Conservation (phyloP, 371 early-diverging fungal genomes). For the Ecytonucleospora hepatopenaei region DNA sequence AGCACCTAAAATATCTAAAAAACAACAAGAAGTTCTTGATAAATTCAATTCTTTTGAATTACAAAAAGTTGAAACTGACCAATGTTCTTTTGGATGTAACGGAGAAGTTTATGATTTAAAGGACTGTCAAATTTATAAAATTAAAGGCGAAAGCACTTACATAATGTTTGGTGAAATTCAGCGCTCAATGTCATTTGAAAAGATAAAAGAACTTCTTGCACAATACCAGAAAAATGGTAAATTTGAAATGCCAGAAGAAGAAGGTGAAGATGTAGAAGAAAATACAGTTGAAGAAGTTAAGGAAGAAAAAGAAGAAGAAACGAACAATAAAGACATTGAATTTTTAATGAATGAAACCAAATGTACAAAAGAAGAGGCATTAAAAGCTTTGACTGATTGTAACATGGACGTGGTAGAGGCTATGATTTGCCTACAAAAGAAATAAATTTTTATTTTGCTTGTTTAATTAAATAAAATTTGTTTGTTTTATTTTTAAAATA, state of each 20-base stretch:
- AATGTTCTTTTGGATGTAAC: background rate
- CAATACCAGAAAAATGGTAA: background rate
- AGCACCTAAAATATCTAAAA: background rate
- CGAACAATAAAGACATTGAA: constrained; percentile 35
- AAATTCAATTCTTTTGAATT: background rate
- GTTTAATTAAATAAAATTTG: background rate
- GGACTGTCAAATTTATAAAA: constrained; percentile 1
- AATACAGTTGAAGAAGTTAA: constrained; percentile 5
- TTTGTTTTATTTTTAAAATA: constrained; percentile 7
- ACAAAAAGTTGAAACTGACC: background rate
- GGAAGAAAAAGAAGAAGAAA: constrained; percentile 3
- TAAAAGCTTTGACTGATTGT: constrained; percentile 32
- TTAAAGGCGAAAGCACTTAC: background rate
- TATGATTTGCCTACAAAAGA: constrained; percentile 41
- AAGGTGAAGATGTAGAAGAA: background rate
- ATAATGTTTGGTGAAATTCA: constrained; percentile 15
- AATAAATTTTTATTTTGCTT: constrained; percentile 14
- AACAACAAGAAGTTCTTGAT: constrained; percentile 2
- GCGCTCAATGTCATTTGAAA: constrained; percentile 6
- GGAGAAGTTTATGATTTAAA: background rate
- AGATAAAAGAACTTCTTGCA: constrained; percentile 6
- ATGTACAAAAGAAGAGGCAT: constrained; percentile 32
- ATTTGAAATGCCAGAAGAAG: background rate
- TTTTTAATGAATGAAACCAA: constrained; percentile 35
- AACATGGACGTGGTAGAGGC: constrained; percentile 45